These are phyloP conservation scores for Trichoderma polysporum DNA, from an alignment of 2,329 filamentous ascomycete genomes.

Conservation along the genomic window DNA sequence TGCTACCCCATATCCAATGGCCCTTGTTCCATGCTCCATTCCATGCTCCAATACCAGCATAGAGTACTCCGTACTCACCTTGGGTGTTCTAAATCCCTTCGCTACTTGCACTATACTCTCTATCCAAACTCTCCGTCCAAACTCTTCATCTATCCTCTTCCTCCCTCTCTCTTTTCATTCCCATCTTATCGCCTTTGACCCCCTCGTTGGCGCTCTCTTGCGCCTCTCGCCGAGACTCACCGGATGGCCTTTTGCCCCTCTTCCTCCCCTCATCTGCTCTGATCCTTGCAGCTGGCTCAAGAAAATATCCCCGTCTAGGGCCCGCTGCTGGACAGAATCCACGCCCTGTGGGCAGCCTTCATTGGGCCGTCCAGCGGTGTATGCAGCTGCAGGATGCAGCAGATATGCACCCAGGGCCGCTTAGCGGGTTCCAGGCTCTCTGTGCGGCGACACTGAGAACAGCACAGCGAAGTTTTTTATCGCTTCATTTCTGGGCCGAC, in stretches of 20 bases:
- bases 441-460: slow-evolving; percentile 15
- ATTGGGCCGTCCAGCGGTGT: slow-evolving; percentile 16
- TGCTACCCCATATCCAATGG: background rate
- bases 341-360: slow-evolving; percentile 7
- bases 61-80: background rate
- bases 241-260: slow-evolving; percentile 14
- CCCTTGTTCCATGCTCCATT: background rate
- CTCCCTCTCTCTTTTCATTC: background rate
- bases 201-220: background rate
- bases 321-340: slow-evolving; percentile 11
- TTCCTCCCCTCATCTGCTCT: slow-evolving; percentile 12
- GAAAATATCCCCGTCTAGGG: background rate
- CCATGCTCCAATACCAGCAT: too few relatives aligned
- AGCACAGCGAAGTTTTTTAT: slow-evolving; percentile 1
- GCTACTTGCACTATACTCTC: background rate
- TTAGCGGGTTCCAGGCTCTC: slow-evolving; percentile 17
- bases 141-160: background rate
- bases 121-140: background rate
- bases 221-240: slow-evolving; percentile 16
- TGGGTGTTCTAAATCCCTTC: background rate
- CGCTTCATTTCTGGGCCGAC: background rate
- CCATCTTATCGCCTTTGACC: background rate
- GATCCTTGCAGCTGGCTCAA: slow-evolving; percentile 14
- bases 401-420: slow-evolving; percentile 15
- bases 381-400: slow-evolving; percentile 16